These are phyloP conservation scores for Agarophyton chilense DNA, from an alignment of 23 red algal species.

Conservation along the genomic window DNA sequence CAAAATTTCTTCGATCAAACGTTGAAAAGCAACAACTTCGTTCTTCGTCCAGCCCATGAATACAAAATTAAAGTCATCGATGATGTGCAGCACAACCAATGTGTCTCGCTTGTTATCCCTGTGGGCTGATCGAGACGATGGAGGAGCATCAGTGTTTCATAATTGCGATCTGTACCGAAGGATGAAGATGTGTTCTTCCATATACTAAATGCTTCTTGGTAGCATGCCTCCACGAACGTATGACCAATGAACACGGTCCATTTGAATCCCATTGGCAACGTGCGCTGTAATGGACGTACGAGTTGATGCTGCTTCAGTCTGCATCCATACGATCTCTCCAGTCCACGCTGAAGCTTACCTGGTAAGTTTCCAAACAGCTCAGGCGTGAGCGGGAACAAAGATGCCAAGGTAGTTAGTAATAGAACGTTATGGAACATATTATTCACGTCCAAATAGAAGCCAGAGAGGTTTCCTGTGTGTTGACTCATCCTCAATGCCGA, in stretches of 20 bases:
- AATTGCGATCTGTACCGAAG: neutral
- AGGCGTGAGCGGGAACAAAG: neutral
- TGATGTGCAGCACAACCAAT: neutral
- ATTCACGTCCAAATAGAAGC: constrained; percentile 15
- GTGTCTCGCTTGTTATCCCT: neutral
- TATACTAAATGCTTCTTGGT: neutral
- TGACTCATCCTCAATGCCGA: neutral
- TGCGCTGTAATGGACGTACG: neutral
- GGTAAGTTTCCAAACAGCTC: neutral
- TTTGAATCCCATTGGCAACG: constrained; percentile 24
- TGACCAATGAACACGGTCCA: constrained; percentile 14
- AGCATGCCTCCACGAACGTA: neutral
- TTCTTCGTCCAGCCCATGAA: neutral
- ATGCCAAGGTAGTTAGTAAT: neutral
- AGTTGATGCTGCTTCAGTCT: neutral
- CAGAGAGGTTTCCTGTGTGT: neutral
- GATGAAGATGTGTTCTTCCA: neutral
- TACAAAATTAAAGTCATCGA: constrained; percentile 19
- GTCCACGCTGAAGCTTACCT: neutral
- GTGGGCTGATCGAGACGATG: neutral
- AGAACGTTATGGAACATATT: too few relatives aligned
- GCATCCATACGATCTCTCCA: neutral
- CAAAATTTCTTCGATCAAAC: neutral
- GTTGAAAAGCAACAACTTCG: neutral
- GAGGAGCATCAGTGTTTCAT: neutral